phyloP scores from a whole-genome alignment of 2,329 filamentous ascomycete species.

The Monilinia aucupariae region DNA sequence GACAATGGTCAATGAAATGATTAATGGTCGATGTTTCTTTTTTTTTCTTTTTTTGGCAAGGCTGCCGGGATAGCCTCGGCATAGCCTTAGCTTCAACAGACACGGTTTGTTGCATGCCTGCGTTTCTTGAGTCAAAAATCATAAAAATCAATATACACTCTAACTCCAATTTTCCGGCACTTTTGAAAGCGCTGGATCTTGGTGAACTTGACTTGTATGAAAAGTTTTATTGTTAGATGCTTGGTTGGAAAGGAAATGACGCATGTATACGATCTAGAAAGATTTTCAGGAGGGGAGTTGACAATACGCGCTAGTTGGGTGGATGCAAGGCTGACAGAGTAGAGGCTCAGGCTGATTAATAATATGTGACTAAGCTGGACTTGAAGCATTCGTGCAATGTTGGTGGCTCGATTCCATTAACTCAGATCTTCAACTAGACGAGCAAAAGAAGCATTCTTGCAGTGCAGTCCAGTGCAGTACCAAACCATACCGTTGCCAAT shows the following conservation, averaged over 20 bases:
- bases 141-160: neutral
- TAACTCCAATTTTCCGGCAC: neutral
- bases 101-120: neutral
- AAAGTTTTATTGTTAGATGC: neutral
- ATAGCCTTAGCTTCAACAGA: neutral
- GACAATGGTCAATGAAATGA: neutral
- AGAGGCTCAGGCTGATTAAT: no score
- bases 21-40: no score
- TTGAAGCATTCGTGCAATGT: no score
- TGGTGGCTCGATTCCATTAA: no score
- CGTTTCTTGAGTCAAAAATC: neutral
- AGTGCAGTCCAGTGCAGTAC: no score
- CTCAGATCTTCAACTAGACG: no score
- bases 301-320: neutral
- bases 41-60: neutral
- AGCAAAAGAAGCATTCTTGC: no score
- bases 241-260: neutral
- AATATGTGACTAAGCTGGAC: neutral
- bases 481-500: no score
- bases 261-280: neutral
- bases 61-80: neutral
- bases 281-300: neutral
- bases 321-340: neutral
- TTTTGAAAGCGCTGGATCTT: neutral
- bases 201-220: no score